phyloP scores from a whole-genome alignment of 2,329 filamentous ascomycete genomes.

The Fusarium annulatum region DNA sequence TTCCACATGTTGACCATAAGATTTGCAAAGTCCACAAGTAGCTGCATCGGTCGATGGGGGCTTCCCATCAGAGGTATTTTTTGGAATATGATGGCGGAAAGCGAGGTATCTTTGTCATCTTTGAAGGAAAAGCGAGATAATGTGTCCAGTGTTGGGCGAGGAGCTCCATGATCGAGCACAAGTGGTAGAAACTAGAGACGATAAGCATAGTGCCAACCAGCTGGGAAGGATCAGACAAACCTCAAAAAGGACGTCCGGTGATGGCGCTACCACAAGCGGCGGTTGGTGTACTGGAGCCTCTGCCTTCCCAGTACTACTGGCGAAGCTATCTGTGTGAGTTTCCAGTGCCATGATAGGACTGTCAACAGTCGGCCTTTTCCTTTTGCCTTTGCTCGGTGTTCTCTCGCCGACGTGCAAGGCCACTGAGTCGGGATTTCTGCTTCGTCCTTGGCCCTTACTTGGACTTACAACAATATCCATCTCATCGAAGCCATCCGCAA shows the following conservation, averaged over 20 bases:
- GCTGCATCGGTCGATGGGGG: slow-evolving; percentile 60
- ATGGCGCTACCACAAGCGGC: slow-evolving; percentile 37
- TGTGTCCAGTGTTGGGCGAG: slow-evolving; percentile 74
- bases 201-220: slow-evolving; percentile 38
- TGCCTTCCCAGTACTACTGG: slow-evolving; percentile 49
- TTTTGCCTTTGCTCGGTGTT: slow-evolving; percentile 75
- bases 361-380: slow-evolving; percentile 73
- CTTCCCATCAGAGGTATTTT: slow-evolving; percentile 69
- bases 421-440: slow-evolving; percentile 55
- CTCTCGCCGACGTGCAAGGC: slow-evolving; percentile 60
- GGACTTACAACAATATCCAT: slow-evolving; percentile 67
- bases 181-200: slow-evolving; percentile 67
- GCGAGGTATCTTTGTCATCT: slow-evolving; percentile 68
- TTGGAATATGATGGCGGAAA: slow-evolving; percentile 76
- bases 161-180: slow-evolving; percentile 71
- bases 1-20: slow-evolving; percentile 75
- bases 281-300: slow-evolving; percentile 30
- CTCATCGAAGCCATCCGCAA: slow-evolving; percentile 83
- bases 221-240: slow-evolving; percentile 48
- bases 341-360: slow-evolving; percentile 74
- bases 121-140: slow-evolving; percentile 74
- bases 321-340: slow-evolving; percentile 57
- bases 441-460: slow-evolving; percentile 59
- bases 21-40: slow-evolving; percentile 73
- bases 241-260: slow-evolving; percentile 56